phyloP scores from a whole-genome alignment of 371 early-diverging fungal genomes.

The Gilbertella persicaria region DNA sequence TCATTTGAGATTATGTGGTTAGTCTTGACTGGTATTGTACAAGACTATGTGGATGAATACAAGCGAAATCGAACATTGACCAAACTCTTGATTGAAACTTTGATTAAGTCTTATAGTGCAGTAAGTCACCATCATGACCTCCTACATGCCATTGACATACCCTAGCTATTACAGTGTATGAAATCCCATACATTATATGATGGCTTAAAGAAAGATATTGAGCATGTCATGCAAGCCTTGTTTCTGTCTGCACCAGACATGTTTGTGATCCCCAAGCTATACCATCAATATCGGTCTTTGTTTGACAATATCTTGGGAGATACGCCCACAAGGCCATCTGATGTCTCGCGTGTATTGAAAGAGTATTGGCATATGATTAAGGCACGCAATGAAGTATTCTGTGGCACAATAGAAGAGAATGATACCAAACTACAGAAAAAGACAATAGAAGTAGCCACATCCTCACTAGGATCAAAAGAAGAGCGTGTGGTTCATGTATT shows the following conservation, averaged over 20 bases:
- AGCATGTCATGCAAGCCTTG: slow-evolving; percentile 56
- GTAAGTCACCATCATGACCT: too few relatives aligned
- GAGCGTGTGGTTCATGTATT: slow-evolving; percentile 40
- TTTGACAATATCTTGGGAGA: slow-evolving; percentile 41
- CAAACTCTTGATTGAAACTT: slow-evolving; percentile 63
- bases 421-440: slow-evolving; percentile 30
- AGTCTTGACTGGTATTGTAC: slow-evolving; percentile 60
- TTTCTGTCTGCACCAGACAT: slow-evolving; percentile 67
- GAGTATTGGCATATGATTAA: slow-evolving; percentile 47
- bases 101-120: slow-evolving; percentile 56
- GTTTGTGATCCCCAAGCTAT: slow-evolving; percentile 64
- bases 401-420: slow-evolving; percentile 42
- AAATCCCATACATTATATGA: slow-evolving; percentile 29
- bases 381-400: slow-evolving; percentile 51
- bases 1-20: slow-evolving; percentile 67
- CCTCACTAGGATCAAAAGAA: slow-evolving; percentile 18
- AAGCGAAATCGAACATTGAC: slow-evolving; percentile 67
- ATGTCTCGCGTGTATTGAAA: slow-evolving; percentile 35
- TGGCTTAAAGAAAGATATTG: slow-evolving; percentile 54
- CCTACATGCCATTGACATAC: background rate
- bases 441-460: slow-evolving; percentile 7
- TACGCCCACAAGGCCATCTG: slow-evolving; percentile 17
- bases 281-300: slow-evolving; percentile 44
- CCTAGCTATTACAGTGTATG: slow-evolving; percentile 16
- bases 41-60: slow-evolving; percentile 70